phyloP scores from a whole-genome alignment of 768 basidiomycete genomes.

The Inosperma sp. region DNA sequence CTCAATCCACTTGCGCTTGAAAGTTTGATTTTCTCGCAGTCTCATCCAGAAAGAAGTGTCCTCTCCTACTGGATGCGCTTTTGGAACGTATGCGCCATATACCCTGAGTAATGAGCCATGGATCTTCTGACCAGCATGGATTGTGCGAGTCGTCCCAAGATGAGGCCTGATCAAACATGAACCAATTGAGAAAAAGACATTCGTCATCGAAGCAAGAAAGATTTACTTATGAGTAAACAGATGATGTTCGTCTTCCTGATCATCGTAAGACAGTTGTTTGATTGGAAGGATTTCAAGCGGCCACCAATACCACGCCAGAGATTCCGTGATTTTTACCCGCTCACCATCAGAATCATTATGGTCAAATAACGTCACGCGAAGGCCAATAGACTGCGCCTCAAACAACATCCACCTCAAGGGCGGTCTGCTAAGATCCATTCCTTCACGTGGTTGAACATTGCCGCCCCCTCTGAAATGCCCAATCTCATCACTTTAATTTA shows the following conservation, averaged over 20 bases:
- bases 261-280: conserved; percentile 2
- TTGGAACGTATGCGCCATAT: conserved; percentile 4
- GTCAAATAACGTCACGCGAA: conserved; percentile 11
- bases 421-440: conserved; percentile 17
- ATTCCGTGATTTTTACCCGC: conserved; percentile 17
- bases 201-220: not conserved
- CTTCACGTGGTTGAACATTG: conserved; percentile 10
- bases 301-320: conserved; percentile 16
- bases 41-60: not conserved
- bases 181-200: no score
- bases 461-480: conserved; percentile 15
- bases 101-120: conserved; percentile 2
- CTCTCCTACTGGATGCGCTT: not conserved
- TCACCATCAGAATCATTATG: conserved; percentile 1
- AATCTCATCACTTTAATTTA: not conserved
- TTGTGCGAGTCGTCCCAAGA: conserved; percentile 2
- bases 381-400: conserved; percentile 18
- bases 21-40: no score
- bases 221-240: not conserved
- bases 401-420: conserved; percentile 23
- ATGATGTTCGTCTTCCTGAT: not conserved
- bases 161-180: conserved; percentile 1
- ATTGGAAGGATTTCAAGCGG: conserved; percentile 13
- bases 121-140: conserved; percentile 13
- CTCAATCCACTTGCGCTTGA: no score